Conservation (phyloP, 2,329 filamentous ascomycete species). For the Talaromyces sp. region DNA sequence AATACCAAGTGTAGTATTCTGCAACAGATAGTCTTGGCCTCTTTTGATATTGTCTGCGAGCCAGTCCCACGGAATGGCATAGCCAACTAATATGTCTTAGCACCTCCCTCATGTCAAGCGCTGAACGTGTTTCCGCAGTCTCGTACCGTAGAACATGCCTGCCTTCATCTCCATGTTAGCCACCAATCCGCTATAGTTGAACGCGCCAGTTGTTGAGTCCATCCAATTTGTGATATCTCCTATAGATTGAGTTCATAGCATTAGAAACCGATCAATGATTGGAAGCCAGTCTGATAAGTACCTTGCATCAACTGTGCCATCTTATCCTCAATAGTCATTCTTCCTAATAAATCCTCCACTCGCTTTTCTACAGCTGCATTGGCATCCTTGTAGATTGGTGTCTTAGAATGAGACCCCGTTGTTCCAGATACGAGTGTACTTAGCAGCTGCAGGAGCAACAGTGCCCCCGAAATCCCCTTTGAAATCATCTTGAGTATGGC, state of each 20-base stretch:
- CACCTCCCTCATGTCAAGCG: neutral
- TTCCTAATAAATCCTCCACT: constrained; percentile 67
- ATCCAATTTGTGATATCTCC: constrained; percentile 75
- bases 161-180: constrained; percentile 67
- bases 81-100: constrained; percentile 55
- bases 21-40: constrained; percentile 69
- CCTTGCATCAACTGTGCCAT: constrained; percentile 68
- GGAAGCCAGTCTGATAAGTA: constrained; percentile 6
- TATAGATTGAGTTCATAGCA: constrained; percentile 12
- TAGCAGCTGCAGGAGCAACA: constrained; percentile 31
- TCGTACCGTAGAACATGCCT: constrained; percentile 65
- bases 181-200: constrained; percentile 68
- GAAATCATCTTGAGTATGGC: constrained; percentile 13
- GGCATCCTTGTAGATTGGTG: constrained; percentile 62
- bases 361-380: constrained; percentile 64
- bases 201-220: constrained; percentile 65
- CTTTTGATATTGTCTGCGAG: constrained; percentile 64
- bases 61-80: constrained; percentile 65
- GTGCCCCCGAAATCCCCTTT: constrained; percentile 24
- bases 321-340: constrained; percentile 77
- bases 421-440: constrained; percentile 19
- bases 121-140: neutral
- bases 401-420: constrained; percentile 9
- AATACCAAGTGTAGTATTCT: constrained; percentile 70
- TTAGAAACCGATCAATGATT: neutral